Evolutionary conservation across 164 flowering plant genomes (phyloP).

Genomic region (Magnolia kwangsiensis): DNA sequence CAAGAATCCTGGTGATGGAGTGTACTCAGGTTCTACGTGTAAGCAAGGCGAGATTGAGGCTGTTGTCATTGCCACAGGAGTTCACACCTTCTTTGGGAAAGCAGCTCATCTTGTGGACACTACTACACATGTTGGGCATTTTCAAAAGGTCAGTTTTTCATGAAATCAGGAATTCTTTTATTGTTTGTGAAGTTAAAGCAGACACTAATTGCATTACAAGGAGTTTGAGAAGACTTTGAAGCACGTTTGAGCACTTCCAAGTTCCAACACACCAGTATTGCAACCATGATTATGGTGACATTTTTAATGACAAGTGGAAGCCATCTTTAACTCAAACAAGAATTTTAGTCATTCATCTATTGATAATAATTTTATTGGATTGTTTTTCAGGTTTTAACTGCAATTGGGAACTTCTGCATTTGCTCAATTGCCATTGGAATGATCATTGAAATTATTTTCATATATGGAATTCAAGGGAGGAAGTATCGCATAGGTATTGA

Average conservation of each 20-base stretch:
- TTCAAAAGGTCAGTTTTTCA: slow-evolving; percentile 53
- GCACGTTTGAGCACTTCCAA: background rate
- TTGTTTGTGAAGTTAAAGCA: background rate
- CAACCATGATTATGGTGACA: background rate
- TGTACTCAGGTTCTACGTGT: slow-evolving; percentile 84
- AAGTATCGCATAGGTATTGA: slow-evolving; percentile 55
- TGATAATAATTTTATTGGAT: background rate
- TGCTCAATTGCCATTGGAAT: slow-evolving; percentile 73
- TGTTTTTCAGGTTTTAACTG: slow-evolving; percentile 54
- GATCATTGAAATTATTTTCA: slow-evolving; percentile 56
- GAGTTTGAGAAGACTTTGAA: background rate
- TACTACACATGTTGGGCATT: slow-evolving; percentile 74
- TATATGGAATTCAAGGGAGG: slow-evolving; percentile 44
- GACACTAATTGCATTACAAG: too few species aligned
- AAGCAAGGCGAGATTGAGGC: slow-evolving; percentile 87
- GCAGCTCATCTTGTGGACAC: slow-evolving; percentile 83
- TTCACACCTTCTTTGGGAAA: slow-evolving; percentile 81
- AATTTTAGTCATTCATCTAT: background rate
- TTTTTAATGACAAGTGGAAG: background rate
- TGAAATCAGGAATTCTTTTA: background rate
- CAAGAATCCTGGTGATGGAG: slow-evolving; percentile 67
- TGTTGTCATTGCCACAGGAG: slow-evolving; percentile 82
- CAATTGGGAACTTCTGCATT: slow-evolving; percentile 82
- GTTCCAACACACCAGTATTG: background rate
- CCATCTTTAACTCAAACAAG: background rate